Conservation (phyloP, 2,329 filamentous ascomycete genomes). For the Alternaria infectoria region DNA sequence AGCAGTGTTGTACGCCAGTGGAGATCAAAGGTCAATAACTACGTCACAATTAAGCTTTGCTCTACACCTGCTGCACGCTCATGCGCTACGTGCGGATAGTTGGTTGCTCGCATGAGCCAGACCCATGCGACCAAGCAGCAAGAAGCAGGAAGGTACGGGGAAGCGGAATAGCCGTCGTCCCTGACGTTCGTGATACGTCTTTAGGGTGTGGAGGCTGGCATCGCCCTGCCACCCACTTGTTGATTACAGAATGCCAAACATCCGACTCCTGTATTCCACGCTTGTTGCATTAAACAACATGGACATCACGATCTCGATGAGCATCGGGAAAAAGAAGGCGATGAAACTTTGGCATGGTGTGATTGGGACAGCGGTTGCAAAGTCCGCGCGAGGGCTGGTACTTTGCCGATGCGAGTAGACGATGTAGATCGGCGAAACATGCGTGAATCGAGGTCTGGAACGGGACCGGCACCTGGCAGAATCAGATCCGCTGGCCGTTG, state of each 20-base stretch:
- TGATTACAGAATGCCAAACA: background rate
- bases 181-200: background rate
- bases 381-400: constrained; percentile 3
- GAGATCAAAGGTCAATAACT: background rate
- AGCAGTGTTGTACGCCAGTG: background rate
- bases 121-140: background rate
- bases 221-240: background rate
- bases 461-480: constrained; percentile 19
- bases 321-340: constrained; percentile 9
- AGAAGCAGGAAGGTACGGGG: background rate
- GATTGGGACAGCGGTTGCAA: constrained; percentile 1
- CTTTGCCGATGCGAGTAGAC: constrained; percentile 11
- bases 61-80: background rate
- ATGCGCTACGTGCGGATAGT: background rate
- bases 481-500: constrained; percentile 9
- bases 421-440: constrained; percentile 19
- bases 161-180: background rate
- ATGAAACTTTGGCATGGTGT: background rate
- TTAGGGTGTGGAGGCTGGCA: background rate
- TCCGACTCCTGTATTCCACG: background rate
- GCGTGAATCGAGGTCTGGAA: constrained; percentile 17
- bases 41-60: background rate
- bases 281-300: background rate
- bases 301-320: constrained; percentile 3
- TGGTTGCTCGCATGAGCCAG: background rate